Evolutionary conservation across 352 stramenopile species (phyloP), one percentile per base, ranked within the genome.

Genomic region (Pythium rishiriense): DNA sequence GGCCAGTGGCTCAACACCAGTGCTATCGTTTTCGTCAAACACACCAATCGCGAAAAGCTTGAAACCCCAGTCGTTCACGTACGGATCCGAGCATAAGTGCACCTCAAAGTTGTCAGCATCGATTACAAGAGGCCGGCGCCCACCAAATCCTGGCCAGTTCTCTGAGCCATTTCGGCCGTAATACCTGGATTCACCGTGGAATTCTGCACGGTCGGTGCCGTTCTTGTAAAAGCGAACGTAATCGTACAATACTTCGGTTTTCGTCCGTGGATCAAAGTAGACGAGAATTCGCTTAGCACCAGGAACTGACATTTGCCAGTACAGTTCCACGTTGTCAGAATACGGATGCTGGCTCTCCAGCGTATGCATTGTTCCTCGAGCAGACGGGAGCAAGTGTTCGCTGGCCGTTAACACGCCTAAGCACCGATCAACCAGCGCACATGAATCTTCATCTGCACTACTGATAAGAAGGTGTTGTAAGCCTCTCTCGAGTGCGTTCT

Each of bases 51-150:
- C 87, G 41, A 79, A 95, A 2, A 97, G 68, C 50, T 93, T 94
- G 63, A 91, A 96, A 0, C 91, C 91, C 91, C 91, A 97, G 62
- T 97, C 88, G 39, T 90, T 92, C n/a, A 85, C 80, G 19, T 74
- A 90, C 1, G 70, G 75, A 58, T 96, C 85, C 1, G 85, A 92
- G 62, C 94, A 83, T 49, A 96, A 96, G 50, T 92, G 81, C 1
- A 88, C 84, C 53, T 94, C 83, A 60, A 91, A 88, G 14, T 69
- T 72, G 39, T 96, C 80, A 0, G 60, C 72, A 10, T 94, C 74
- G 22, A 97, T 79, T 21, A 87, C 71, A 8, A 97, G 64, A 0
- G 91, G 85, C n/a, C 74, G 70, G 7, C 78, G 76, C 8, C 72
- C 80, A 3, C 72, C 77, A 58, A 64, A 90, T 6, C 89, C 91